Conservation (phyloP, 2,329 filamentous ascomycete species). For the Bipolaris cookei region DNA sequence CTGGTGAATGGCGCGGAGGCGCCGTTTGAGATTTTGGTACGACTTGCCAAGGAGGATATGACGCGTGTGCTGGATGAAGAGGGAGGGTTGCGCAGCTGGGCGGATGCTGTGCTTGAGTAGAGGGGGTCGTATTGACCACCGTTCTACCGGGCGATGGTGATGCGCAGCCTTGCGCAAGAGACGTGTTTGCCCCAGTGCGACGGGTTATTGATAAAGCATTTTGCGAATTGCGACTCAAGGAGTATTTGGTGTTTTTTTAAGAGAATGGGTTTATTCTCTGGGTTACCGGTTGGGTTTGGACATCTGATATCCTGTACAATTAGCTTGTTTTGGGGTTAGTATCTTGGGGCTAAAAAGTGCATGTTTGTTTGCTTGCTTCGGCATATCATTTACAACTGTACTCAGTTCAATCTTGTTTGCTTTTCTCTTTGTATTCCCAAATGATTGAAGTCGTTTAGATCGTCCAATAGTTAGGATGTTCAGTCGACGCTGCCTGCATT, state of each 20-base stretch:
- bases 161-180: conserved; percentile 13
- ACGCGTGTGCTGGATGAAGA: conserved; percentile 37
- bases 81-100: conserved; percentile 38
- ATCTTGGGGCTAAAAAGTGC: background rate
- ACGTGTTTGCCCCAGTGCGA: conserved; percentile 21
- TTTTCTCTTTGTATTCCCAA: background rate
- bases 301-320: conserved; percentile 48
- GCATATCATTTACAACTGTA: background rate
- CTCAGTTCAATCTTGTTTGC: background rate
- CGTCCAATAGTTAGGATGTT: conserved; percentile 3
- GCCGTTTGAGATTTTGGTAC: conserved; percentile 45
- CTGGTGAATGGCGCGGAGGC: conserved; percentile 32
- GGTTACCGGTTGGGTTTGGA: conserved; percentile 26
- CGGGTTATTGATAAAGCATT: conserved; percentile 20
- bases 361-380: background rate
- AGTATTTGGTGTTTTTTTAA: conserved; percentile 11
- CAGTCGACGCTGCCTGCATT: conserved; percentile 11
- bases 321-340: conserved; percentile 22
- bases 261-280: conserved; percentile 25
- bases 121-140: background rate
- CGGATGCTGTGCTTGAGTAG: conserved; percentile 36
- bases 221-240: conserved; percentile 10
- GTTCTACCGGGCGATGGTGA: conserved; percentile 8
- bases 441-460: background rate
- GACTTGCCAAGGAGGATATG: conserved; percentile 46